These are phyloP conservation scores for Calonectria henricotiae DNA, from an alignment of 2,329 filamentous ascomycete genomes.

Conservation along the genomic window DNA sequence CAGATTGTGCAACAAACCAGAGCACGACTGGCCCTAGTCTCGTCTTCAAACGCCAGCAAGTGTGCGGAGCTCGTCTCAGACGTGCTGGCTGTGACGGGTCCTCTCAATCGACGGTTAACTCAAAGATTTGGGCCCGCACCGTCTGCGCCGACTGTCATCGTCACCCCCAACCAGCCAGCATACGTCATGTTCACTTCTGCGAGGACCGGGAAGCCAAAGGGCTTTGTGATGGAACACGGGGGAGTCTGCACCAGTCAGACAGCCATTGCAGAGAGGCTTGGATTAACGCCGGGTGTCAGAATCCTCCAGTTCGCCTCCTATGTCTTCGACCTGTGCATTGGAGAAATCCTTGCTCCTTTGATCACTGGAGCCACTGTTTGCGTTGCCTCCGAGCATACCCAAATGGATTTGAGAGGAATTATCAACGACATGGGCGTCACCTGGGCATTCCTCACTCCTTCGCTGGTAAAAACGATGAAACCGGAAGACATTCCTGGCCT, in stretches of 20 bases:
- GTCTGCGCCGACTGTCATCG: background rate
- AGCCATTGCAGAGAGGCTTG: constrained; percentile 18
- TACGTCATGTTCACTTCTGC: constrained; percentile 52
- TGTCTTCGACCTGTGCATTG: constrained; percentile 24
- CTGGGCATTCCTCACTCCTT: constrained; percentile 16
- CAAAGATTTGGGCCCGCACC: constrained; percentile 3
- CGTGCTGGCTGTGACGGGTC: background rate
- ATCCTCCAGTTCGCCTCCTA: constrained; percentile 36
- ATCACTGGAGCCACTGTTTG: constrained; percentile 35
- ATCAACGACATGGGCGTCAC: constrained; percentile 4
- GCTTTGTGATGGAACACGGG: constrained; percentile 44
- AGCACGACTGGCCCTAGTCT: background rate
- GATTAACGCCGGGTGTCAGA: constrained; percentile 25
- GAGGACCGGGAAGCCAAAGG: constrained; percentile 50
- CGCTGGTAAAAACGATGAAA: background rate
- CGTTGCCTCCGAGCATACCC: constrained; percentile 23
- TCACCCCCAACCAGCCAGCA: background rate
- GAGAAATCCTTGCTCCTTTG: constrained; percentile 30
- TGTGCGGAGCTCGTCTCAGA: background rate
- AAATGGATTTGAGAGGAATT: constrained; percentile 1
- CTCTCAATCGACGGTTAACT: background rate
- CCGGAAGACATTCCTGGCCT: constrained; percentile 3
- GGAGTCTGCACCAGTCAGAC: constrained; percentile 38
- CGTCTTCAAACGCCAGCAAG: background rate
- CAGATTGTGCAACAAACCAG: constrained; percentile 4